Percentiles rank a stretch among this genome's conserved stretches.
These are phyloP conservation scores for Coccinonectria pachysandricola DNA, from an alignment of 2,329 filamentous ascomycete genomes.

Conservation along the genomic window DNA sequence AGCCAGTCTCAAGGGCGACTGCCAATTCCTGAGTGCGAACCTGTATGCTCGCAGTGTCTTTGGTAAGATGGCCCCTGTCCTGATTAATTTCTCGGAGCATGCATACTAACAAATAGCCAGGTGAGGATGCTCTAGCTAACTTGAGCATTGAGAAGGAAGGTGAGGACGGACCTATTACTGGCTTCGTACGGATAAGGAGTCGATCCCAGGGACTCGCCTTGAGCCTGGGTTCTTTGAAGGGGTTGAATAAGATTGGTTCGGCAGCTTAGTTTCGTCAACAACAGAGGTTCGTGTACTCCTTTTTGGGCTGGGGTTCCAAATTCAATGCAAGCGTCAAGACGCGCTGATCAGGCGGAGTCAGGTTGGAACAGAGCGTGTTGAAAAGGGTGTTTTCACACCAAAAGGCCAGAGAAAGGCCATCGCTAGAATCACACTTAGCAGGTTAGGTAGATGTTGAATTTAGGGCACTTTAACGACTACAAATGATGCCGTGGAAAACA, in stretches of 20 bases:
- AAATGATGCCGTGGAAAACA: constrained; percentile 1
- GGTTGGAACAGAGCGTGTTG: constrained; percentile 20
- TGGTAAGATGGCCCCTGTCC: constrained; percentile 80
- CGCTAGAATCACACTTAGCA: constrained; percentile 22
- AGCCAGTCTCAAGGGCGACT: constrained; percentile 92
- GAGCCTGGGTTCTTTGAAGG: constrained; percentile 89
- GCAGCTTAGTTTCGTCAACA: constrained; percentile 16
- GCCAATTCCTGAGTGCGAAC: constrained; percentile 95
- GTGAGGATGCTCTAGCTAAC: constrained; percentile 96
- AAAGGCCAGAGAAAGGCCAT: constrained; percentile 20
- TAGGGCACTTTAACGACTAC: constrained; percentile 12
- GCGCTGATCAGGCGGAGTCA: constrained; percentile 22
- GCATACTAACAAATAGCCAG: too few species aligned
- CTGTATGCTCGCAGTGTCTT: constrained; percentile 95
- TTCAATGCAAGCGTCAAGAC: constrained; percentile 19
- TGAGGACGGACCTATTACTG: constrained; percentile 87
- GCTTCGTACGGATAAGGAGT: constrained; percentile 95
- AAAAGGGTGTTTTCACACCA: constrained; percentile 22
- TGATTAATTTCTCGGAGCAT: too few species aligned
- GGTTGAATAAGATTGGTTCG: constrained; percentile 68
- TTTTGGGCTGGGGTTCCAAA: constrained; percentile 8
- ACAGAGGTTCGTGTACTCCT: constrained; percentile 5
- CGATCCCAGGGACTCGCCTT: constrained; percentile 90
- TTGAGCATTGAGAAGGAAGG: constrained; percentile 96
- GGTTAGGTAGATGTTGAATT: constrained; percentile 20